Base-by-base conservation (phyloP, 768 basidiomycete genomes). In the Suillus brevipes region DNA sequence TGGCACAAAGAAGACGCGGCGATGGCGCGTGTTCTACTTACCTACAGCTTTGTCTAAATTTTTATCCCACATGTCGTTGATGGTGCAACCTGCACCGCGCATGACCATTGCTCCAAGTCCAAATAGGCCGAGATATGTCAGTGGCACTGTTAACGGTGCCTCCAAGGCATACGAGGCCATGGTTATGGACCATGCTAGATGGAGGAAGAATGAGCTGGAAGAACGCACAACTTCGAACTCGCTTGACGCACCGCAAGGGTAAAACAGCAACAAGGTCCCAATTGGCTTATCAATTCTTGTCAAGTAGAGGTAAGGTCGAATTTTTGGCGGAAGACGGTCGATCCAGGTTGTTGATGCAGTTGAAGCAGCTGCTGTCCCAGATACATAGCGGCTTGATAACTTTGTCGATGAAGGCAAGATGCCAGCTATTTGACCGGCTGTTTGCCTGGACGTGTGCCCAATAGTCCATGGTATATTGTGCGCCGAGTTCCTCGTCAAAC, bases 51-150 rank as follows among this genome's bases (percentile, higher is more conserved):
- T 89, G 82, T 99, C 97, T 53, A 97, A 85, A 66, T 93, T 88
- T 67, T 83, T 84, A 78, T 99, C 97, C 97, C 97, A 99, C 88
- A 99, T 89, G 74, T 99, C 97, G 75, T 99, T 99, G 70, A 99
- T 97, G 3, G 94, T 98, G 77, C 97, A 99, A 4, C 97, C 97
- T 25, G 97, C 97, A 6, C 97, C 94, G 23, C 97, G 89, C 97
- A 99, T 99, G 60, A 99, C 84, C 52, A 97, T 69, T 0, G 97
- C 95, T 1, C 97, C 97, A 12, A 89, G 74, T 3, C 94, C 96
- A 72, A 99, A 99, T 2, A 99, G 80, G 40, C 86, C 79, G 56
- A 94, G 80, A 72, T 95, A 97, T 20, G 85, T 88, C 62, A 94
- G 73, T 18, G 94, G 91, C 0, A 82, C 84, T 2, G 85, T 83